Percentiles rank a stretch among this genome's conserved stretches.
Conservation (phyloP, 441 rosid species). For the Populus hybrid region DNA sequence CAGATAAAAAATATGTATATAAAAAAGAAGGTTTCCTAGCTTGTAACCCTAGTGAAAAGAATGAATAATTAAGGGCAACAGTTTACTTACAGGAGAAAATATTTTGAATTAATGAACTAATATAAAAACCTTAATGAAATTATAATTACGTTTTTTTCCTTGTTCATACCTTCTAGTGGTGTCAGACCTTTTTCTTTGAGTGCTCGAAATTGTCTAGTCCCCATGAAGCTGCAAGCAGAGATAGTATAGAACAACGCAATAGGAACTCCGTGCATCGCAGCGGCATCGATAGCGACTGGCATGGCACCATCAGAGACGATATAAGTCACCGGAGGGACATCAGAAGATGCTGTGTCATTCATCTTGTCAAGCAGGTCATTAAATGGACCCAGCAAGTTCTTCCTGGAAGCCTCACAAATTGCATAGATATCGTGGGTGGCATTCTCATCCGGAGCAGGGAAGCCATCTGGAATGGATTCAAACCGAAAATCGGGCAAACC, state of each 20-base stretch:
- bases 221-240: constrained; percentile 3
- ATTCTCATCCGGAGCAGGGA: neutral
- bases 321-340: neutral
- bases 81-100: neutral
- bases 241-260: neutral
- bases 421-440: neutral
- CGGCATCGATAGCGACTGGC: constrained; percentile 2
- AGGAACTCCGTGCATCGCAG: neutral
- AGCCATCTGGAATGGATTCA: constrained; percentile 5
- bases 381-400: neutral
- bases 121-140: neutral
- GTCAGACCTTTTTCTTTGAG: neutral
- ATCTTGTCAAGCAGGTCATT: neutral
- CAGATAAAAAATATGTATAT: neutral
- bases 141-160: neutral
- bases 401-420: neutral
- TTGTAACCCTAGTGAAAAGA: neutral
- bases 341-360: neutral
- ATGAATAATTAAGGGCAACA: neutral
- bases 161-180: constrained; percentile 1
- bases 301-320: neutral
- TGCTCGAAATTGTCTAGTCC: neutral
- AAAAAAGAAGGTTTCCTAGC: neutral
- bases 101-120: neutral
- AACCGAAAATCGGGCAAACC: constrained; percentile 8